Base-by-base conservation (phyloP, 1,284 basidiomycete genomes). In the Mycena sp. region DNA sequence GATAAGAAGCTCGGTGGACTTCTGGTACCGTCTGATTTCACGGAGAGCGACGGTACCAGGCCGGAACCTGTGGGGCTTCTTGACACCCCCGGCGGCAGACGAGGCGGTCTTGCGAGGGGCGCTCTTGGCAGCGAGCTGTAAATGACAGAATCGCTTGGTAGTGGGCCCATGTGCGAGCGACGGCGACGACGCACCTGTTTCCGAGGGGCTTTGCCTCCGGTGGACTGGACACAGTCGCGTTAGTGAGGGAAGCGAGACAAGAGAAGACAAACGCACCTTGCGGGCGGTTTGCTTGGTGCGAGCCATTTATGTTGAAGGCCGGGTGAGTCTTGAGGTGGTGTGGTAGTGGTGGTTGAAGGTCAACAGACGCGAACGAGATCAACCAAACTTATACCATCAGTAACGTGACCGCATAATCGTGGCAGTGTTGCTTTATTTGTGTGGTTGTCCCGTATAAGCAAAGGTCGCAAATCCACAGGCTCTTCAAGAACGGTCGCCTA, bases 21-120 rank as follows among this genome's bases (percentile, higher is more conserved):
- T 88, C 78, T 92, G 91, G 85, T 92, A 92, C 64, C 88, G 83
- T 75, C 90, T 81, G 71, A 93, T 92, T 80, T 93, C 91, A 77
- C 90, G 87, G 64, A 92, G 87, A 70, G 90, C 91, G 77, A 92
- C 90, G 71, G 89, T 91, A 61, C 81, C 80, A 40, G 80, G 81
- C 56, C 80, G 74, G 74, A 80, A 82, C 35, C 80, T 83, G 81
- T 90, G 88, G 64, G 87, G 85, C 83, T 89, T 90, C 85, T 90
- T 89, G 53, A 68, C 67, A 48, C 67, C 67, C 2, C 67, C 67
- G 32, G 67, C 57, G 25, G 67, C 48, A 17, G 55, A 41, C 9
- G 17, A 23, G 30, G 67, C 23, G 1, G 61, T 63, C 37, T 67
- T 67, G 58, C 65, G 65, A 5, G 65, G 58, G 30, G 65, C 65